These are phyloP conservation scores for Cyphellophora europaea DNA, from an alignment of 2,329 filamentous ascomycete species.

Conservation along the genomic window DNA sequence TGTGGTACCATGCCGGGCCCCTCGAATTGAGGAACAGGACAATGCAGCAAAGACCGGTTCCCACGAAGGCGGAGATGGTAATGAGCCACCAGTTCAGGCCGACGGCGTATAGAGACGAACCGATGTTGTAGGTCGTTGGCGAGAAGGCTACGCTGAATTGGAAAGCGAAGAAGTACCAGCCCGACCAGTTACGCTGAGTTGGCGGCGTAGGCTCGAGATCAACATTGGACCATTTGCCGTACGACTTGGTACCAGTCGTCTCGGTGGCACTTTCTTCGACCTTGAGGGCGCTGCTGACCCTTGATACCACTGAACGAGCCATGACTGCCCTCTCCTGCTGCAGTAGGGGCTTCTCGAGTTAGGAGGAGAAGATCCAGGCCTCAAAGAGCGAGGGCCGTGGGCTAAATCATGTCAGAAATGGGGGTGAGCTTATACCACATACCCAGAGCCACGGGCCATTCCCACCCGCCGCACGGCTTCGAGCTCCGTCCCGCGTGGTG, in stretches of 20 bases:
- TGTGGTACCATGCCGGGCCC: conserved; percentile 40
- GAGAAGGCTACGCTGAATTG: background rate
- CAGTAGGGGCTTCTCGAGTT: too few relatives aligned
- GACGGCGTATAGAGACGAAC: conserved; percentile 45
- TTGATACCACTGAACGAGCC: too few relatives aligned
- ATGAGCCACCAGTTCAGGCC: conserved; percentile 66
- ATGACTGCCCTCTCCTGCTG: too few relatives aligned
- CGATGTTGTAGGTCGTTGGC: conserved; percentile 1
- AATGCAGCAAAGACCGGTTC: background rate
- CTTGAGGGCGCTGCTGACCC: background rate
- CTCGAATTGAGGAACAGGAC: conserved; percentile 5
- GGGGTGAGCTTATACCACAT: too few relatives aligned
- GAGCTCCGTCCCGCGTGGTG: too few relatives aligned
- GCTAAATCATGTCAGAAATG: too few relatives aligned
- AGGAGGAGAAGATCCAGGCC: too few relatives aligned
- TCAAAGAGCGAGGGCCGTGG: too few relatives aligned
- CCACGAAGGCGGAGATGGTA: conserved; percentile 1
- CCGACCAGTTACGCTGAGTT: conserved; percentile 69
- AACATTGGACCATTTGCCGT: conserved; percentile 2
- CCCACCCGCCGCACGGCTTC: too few relatives aligned
- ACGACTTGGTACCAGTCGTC: background rate
- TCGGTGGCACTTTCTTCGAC: background rate
- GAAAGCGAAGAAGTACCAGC: conserved; percentile 58
- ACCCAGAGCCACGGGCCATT: too few relatives aligned
- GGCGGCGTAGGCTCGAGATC: conserved; percentile 55